Base-by-base conservation (phyloP, 2,329 filamentous ascomycete genomes). In the Talaromyces sp. region DNA sequence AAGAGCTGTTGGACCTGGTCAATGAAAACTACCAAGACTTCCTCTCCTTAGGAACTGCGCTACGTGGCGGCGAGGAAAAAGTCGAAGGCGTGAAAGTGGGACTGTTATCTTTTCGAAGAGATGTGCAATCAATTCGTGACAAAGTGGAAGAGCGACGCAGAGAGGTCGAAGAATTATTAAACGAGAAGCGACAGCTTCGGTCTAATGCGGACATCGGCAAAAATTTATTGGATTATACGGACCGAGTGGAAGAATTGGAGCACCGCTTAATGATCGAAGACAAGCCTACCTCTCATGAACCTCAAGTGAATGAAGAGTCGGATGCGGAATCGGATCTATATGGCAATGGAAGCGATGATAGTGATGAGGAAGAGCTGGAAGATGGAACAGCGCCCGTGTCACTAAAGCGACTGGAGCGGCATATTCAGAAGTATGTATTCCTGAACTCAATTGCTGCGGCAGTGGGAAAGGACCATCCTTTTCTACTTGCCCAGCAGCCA, bases 1-100 rank as follows among this genome's bases (percentile, higher is more conserved):
- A 88, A 57, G 94, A 99, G 75, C 81, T 99, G 2, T 81, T 99
- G 16, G 93, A 97, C 75, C 84, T 99, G 7, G 94, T 99, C 61
- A 99, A 99, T 69, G 84, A 88, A 47, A 96, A 99, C 73, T 97
- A 99, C 70, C 88, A 91, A 43, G 89, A 93, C 52, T 99, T 99
- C 64, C 75, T 99, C 4, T 87, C 86, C 0, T 76, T 99, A 0
- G 95, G 94, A 0, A 85, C 83, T 42, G 89, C 91, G 63, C 76
- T 99, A 39, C 84, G 85, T 49, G 92, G 92, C 2, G 95, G 95
- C 7, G 92, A 96, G 66, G 93, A 97, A 65, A 89, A 87, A 70
- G 87, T 97, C 0, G 92, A 96, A 69, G 91, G 95, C 67, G 88
- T 97, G 29, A 83, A 90, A 39, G 89, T 99, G 0, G 91, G 91